phyloP scores from a whole-genome alignment of 2,329 filamentous ascomycete species.

The Teratosphaeria nubilosa region DNA sequence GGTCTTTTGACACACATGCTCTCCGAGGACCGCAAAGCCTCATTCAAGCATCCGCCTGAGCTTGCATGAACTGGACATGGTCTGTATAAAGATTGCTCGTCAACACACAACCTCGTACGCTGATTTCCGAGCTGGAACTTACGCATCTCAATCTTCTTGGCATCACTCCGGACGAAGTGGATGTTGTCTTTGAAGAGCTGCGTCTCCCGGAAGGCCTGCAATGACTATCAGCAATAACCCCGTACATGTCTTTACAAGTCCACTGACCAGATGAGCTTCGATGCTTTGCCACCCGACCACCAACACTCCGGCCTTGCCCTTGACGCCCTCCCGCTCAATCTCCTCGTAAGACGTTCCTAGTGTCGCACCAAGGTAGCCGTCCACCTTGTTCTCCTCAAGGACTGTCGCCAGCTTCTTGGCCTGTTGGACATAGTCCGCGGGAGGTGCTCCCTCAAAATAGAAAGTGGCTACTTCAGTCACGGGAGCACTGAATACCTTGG shows the following conservation, averaged over 20 bases:
- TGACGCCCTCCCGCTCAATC: conserved; percentile 22
- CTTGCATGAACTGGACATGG: conserved; percentile 1
- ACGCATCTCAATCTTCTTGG: conserved; percentile 6
- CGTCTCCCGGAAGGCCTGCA: conserved; percentile 30
- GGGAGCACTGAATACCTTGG: conserved; percentile 27
- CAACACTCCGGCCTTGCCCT: conserved; percentile 34
- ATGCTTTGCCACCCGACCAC: conserved; percentile 44
- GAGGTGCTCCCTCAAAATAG: conserved; percentile 31
- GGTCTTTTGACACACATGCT: too few species aligned
- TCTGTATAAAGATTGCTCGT: neutral
- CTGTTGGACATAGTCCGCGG: conserved; percentile 22
- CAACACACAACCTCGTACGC: neutral
- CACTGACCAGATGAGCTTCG: conserved; percentile 36
- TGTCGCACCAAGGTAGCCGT: conserved; percentile 12
- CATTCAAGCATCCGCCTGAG: neutral
- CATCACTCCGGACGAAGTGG: conserved; percentile 1
- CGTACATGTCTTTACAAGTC: neutral
- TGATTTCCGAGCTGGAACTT: neutral
- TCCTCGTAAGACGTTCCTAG: conserved; percentile 19
- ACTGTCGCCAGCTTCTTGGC: conserved; percentile 31
- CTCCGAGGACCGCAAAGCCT: too few species aligned
- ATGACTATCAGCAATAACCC: neutral
- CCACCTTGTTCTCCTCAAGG: conserved; percentile 21
- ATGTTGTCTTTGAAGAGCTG: conserved; percentile 36
- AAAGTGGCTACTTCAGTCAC: conserved; percentile 41